Conservation (phyloP, 2,329 filamentous ascomycete genomes). For the Parasarocladium wereldwijsianum region DNA sequence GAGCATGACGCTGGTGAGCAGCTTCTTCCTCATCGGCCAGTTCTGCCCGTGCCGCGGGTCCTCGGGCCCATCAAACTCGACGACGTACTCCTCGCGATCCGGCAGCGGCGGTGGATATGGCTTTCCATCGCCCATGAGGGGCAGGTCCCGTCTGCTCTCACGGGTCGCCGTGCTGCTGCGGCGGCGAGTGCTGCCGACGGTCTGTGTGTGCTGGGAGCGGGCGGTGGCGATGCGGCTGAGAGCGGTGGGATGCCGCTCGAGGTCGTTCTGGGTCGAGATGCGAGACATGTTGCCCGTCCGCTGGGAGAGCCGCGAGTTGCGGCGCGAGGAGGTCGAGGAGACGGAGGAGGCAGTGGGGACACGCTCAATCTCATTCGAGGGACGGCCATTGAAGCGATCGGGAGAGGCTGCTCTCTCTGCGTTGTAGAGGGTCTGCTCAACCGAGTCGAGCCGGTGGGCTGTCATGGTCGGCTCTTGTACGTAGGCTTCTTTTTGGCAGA, state of each 20-base stretch:
- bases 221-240: slow-evolving; percentile 59
- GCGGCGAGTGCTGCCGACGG: slow-evolving; percentile 41
- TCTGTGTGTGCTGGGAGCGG: slow-evolving; percentile 54
- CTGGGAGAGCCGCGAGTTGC: too few species aligned
- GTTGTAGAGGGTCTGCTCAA: slow-evolving; percentile 37
- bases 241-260: slow-evolving; percentile 55
- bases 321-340: slow-evolving; percentile 31
- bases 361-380: slow-evolving; percentile 43
- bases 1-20: slow-evolving; percentile 51
- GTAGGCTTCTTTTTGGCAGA: too few species aligned
- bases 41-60: slow-evolving; percentile 82
- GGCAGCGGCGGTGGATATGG: slow-evolving; percentile 56
- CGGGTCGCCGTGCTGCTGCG: slow-evolving; percentile 24
- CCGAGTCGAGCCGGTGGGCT: too few species aligned
- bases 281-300: slow-evolving; percentile 36
- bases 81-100: slow-evolving; percentile 61
- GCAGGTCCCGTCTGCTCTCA: slow-evolving; percentile 44
- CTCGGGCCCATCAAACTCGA: slow-evolving; percentile 71
- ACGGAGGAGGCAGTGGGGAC: slow-evolving; percentile 37
- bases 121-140: slow-evolving; percentile 60
- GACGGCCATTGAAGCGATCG: slow-evolving; percentile 20
- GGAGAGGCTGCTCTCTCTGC: slow-evolving; percentile 41
- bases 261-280: slow-evolving; percentile 48
- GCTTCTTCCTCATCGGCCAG: slow-evolving; percentile 68
- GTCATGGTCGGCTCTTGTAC: too few species aligned